Conservation (phyloP, 805 yeast genomes). For the Isabelozyma heimii region DNA sequence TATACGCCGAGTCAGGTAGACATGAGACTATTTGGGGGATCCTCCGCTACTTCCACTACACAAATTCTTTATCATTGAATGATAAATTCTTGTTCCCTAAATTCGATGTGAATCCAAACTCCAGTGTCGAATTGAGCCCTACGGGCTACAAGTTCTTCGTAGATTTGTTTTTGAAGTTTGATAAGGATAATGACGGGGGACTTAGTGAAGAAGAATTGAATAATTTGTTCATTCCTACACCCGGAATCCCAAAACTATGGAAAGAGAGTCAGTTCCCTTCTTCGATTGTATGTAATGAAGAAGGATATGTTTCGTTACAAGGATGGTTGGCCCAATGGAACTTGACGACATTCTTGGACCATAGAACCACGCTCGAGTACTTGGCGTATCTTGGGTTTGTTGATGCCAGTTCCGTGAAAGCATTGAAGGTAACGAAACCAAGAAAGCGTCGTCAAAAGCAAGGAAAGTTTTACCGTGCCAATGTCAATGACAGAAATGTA, state of each 20-base stretch:
- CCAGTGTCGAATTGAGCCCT: slow-evolving; percentile 91
- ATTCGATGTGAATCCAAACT: slow-evolving; percentile 65
- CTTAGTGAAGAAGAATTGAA: slow-evolving; percentile 69
- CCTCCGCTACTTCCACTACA: slow-evolving; percentile 80
- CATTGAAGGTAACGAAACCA: slow-evolving; percentile 75
- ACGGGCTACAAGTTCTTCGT: slow-evolving; percentile 89
- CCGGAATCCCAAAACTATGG: slow-evolving; percentile 91
- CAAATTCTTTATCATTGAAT: slow-evolving; percentile 83
- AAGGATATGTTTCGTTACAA: slow-evolving; percentile 86
- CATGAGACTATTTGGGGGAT: slow-evolving; percentile 99
- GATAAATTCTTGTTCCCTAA: slow-evolving; percentile 79
- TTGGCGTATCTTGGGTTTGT: slow-evolving; percentile 90
- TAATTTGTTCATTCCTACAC: slow-evolving; percentile 79
- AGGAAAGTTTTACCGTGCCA: slow-evolving; percentile 58
- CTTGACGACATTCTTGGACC: slow-evolving; percentile 87
- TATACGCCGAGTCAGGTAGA: slow-evolving; percentile 86
- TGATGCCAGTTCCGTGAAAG: slow-evolving; percentile 31
- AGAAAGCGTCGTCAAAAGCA: slow-evolving; percentile 70
- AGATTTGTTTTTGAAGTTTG: slow-evolving; percentile 83
- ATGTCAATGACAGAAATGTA: slow-evolving; percentile 80
- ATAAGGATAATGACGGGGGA: slow-evolving; percentile 96
- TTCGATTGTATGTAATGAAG: slow-evolving; percentile 85
- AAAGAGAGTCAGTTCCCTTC: slow-evolving; percentile 78
- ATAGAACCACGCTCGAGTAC: slow-evolving; percentile 80
- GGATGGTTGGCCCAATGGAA: slow-evolving; percentile 99